phyloP scores from a whole-genome alignment of 768 basidiomycete genomes.

The Kwoniella sp. region DNA sequence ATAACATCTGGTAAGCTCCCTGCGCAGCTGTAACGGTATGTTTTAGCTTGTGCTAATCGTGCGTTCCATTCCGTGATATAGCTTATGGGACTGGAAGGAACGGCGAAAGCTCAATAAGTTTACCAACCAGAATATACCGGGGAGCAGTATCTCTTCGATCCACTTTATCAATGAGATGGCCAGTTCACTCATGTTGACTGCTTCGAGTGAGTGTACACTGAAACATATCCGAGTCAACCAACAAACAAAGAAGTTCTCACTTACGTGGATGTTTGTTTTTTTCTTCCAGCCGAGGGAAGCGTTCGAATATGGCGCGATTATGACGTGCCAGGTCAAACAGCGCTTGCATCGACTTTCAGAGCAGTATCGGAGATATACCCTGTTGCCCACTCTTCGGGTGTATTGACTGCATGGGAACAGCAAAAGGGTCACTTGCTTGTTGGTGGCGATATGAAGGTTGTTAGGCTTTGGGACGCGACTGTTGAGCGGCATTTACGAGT shows the following conservation, averaged over 20 bases:
- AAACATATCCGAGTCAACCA: neutral
- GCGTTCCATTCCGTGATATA: too few relatives aligned
- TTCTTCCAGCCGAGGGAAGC: slow-evolving; percentile 77
- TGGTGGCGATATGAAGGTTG: slow-evolving; percentile 83
- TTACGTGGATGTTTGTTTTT: neutral
- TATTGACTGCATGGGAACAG: slow-evolving; percentile 94
- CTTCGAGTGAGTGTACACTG: slow-evolving; percentile 65
- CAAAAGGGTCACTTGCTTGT: slow-evolving; percentile 78
- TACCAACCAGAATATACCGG: slow-evolving; percentile 80
- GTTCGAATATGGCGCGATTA: slow-evolving; percentile 92
- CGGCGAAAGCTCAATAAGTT: slow-evolving; percentile 77
- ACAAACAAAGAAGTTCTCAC: neutral
- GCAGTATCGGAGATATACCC: slow-evolving; percentile 77
- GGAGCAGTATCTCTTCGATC: slow-evolving; percentile 80
- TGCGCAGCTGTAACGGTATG: neutral
- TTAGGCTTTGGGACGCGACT: slow-evolving; percentile 93
- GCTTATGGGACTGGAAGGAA: slow-evolving; percentile 93
- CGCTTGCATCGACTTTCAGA: slow-evolving; percentile 92
- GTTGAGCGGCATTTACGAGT: slow-evolving; percentile 63
- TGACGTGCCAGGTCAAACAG: slow-evolving; percentile 72
- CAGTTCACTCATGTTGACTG: slow-evolving; percentile 83
- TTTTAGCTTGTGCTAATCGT: slow-evolving; percentile 26
- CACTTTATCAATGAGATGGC: slow-evolving; percentile 95
- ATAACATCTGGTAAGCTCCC: slow-evolving; percentile 72
- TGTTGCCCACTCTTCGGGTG: slow-evolving; percentile 71